Evolutionary conservation across 2,329 filamentous ascomycete genomes (phyloP).

Genomic region (Aspergillus sp.): DNA sequence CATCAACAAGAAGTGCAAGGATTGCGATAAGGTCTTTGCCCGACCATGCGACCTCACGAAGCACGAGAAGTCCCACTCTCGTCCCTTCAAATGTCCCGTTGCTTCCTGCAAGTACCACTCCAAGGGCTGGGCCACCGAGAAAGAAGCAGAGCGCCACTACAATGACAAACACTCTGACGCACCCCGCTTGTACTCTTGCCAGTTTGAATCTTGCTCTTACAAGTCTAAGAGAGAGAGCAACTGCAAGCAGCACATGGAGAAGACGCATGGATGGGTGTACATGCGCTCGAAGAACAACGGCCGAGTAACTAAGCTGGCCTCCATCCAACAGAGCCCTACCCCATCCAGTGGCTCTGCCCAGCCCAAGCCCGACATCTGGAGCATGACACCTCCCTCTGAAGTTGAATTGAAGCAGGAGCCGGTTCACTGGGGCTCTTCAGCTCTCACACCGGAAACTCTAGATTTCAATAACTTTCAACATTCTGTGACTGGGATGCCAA

Average conservation of each 20-base stretch:
- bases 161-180: slow-evolving; percentile 90
- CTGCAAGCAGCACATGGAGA: slow-evolving; percentile 99
- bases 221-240: slow-evolving; percentile 95
- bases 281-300: slow-evolving; percentile 90
- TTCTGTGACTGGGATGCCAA: slow-evolving; percentile 5
- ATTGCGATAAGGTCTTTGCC: slow-evolving; percentile 92
- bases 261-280: slow-evolving; percentile 88
- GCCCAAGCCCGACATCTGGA: slow-evolving; percentile 8
- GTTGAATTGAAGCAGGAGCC: slow-evolving; percentile 9
- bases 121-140: slow-evolving; percentile 93
- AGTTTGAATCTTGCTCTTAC: slow-evolving; percentile 82
- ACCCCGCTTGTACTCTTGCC: slow-evolving; percentile 80
- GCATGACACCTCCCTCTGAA: slow-evolving; percentile 9
- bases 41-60: slow-evolving; percentile 97
- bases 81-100: slow-evolving; percentile 89
- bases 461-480: slow-evolving; percentile 12
- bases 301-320: slow-evolving; percentile 42
- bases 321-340: slow-evolving; percentile 9
- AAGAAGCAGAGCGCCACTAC: slow-evolving; percentile 92
- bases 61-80: slow-evolving; percentile 96
- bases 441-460: slow-evolving; percentile 6
- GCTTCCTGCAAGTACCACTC: slow-evolving; percentile 84
- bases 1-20: slow-evolving; percentile 74
- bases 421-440: slow-evolving; percentile 2
- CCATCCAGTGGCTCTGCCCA: slow-evolving; percentile 8